Evolutionary conservation across 2,329 filamentous ascomycete genomes (phyloP), one percentile per base, ranked within the genome.

Genomic region (Aspergillus sp.): DNA sequence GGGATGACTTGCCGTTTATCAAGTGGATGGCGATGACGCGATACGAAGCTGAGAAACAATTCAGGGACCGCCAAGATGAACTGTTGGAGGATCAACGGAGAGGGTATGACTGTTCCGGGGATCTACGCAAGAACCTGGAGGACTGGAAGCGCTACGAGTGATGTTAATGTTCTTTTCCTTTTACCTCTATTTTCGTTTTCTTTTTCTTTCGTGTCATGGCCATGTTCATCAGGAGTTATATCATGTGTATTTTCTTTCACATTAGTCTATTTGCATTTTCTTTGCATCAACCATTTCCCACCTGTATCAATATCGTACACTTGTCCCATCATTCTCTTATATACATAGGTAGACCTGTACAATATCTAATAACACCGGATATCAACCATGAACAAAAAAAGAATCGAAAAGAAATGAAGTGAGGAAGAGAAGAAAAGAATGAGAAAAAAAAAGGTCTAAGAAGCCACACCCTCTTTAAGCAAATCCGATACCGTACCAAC

Each of bases 401-500:
- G 24, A 35, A 31, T 31, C 37, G 15, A 50, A 51, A 41, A 43
- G 46, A 19, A 55, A 41, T 9, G 8, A 17, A 33, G 33, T 24
- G 7, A 24, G 7, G 15, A 50, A 48, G 40, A 43, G 46, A 19
- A 55, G n/a, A 14, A 9, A 14, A 24, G 14, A 15, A 31, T 17
- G 41, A 4, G 21, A 19, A 23, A 19, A 23, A 14, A 41, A n/a
- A 45, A 52, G n/a, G 19, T 45, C 37, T 51, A 48, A n/a, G 52
- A 23, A 56, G 21, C 24, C 40, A 21, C 27, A 49, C 27, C 64
- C 52, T 73, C 69, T 47, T 73, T 71, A 50, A 93, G 73, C 63
- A 93, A 77, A 65, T 87, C 83, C 4, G 87, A 87, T 19, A 96
- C 77, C 15, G 87, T 90, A 31, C 91, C 87, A 39, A 93, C 80